Evolutionary conservation across 371 early-diverging fungal species (phyloP), one percentile per base, ranked within the genome.

Genomic region (Mucor saturninus): DNA sequence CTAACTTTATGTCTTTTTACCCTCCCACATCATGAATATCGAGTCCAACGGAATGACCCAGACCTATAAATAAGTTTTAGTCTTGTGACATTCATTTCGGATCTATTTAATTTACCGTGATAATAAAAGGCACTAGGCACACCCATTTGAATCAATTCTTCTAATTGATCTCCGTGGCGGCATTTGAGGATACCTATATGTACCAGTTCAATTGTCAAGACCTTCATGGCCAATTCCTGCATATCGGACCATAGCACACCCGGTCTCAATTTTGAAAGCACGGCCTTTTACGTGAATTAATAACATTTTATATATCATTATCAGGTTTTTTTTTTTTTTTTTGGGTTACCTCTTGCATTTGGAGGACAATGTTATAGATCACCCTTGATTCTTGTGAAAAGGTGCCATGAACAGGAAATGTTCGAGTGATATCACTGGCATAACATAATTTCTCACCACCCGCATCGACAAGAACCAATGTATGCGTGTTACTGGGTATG

Each of bases 11-110:
- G 21, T 21, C 21, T 14, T 4, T 49, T 71, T 92, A 94, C 31
- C 96, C 95, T 52, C 90, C 94, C 43, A 88, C 89, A 68, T 95
- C 95, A 71, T 95, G 95, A 5, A 86, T 86, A 69, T 90, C 89
- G 63, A 91, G 76, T 51, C 90, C 91, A 43, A 89, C 82, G 42
- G 83, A 75, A 50, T 85, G 79, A 61, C 91, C 81, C 6, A 73
- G 50, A 31, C 73, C 69, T 69, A 54, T 9, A 53, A 49, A 49
- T 43, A 32, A 38, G 30, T 31, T 7, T 51, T 10, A 54, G 43
- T 42, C 38, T 15, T n/a, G 48, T n/a, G 40, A 49, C 9, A 42
- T 38, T 54, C 6, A 10, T n/a, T n/a, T 30, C 39, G 32, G 54
- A 51, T 31, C 37, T 14, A 39, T 30, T 29, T 35, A 49, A 8